Base-by-base conservation (phyloP, 306 rosid genomes). In the Luffa acutangula region DNA sequence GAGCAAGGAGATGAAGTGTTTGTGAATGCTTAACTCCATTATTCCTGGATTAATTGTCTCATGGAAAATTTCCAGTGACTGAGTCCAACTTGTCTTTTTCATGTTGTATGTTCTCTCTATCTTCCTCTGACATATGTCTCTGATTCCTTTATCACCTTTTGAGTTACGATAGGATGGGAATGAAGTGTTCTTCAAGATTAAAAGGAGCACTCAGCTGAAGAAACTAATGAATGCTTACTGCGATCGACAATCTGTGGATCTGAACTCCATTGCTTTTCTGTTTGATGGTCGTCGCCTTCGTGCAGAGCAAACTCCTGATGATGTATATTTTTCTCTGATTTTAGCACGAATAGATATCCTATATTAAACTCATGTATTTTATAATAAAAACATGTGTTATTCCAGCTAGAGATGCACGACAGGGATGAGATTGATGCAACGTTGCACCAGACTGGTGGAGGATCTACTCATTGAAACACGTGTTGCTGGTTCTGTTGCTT, bases 141-240 rank as follows among this genome's bases (percentile, higher is more conserved):
- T 20, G 34, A 20, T 57, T 21, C 14, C 33, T n/a, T n/a, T 57
- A 1, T 60, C 66, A n/a, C n/a, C n/a, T n/a, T n/a, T n/a, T n/a
- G n/a, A n/a, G n/a, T n/a, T n/a, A n/a, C n/a, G n/a, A n/a, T n/a
- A 89, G 91, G 91, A 89, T 83, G 92, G 92, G 0, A 83, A 87
- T 75, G 93, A 91, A 75, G 85, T 91, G 0, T 89, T 85, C 78
- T 90, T 90, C 59, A 86, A 86, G 90, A 87, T 91, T 48, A 93
- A 93, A 81, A 87, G 88, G 64, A 89, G 85, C 83, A 84, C 93
- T 43, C 95, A 91, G 42, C 83, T 91, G 87, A 91, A 85, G 87
- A 93, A 90, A 86, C 88, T 91, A 21, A 90, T 93, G 95, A 88
- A 89, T 75, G 93, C 92, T 3, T 91, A 93, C 36, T 93, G 97